Conservation (phyloP, 1,139 yeast species). For the Debaryomyces nepalensis region DNA sequence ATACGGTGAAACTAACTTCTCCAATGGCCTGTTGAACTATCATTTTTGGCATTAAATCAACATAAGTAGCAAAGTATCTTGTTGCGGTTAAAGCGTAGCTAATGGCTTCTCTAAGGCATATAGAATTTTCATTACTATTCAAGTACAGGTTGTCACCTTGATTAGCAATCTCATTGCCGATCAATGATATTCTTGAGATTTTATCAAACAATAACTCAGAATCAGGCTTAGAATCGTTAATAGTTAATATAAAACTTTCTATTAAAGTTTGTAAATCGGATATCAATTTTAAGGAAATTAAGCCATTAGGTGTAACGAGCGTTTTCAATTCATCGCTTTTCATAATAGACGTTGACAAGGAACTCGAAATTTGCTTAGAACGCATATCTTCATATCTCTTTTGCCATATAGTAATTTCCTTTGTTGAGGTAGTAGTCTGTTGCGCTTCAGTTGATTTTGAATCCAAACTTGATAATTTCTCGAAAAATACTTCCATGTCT, state of each 20-base stretch:
- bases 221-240: slow-evolving; percentile 40
- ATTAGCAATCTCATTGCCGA: slow-evolving; percentile 53
- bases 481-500: slow-evolving; percentile 32
- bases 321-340: slow-evolving; percentile 32
- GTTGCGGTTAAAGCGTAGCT: slow-evolving; percentile 80
- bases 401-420: slow-evolving; percentile 50
- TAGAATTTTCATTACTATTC: slow-evolving; percentile 40
- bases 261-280: slow-evolving; percentile 52
- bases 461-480: slow-evolving; percentile 29
- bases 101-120: slow-evolving; percentile 66
- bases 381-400: slow-evolving; percentile 48
- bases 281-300: slow-evolving; percentile 49
- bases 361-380: slow-evolving; percentile 31
- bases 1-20: slow-evolving; percentile 73
- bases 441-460: slow-evolving; percentile 19
- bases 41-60: slow-evolving; percentile 67
- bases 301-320: slow-evolving; percentile 45
- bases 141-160: slow-evolving; percentile 44
- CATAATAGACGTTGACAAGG: slow-evolving; percentile 29
- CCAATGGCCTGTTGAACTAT: slow-evolving; percentile 79
- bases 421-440: slow-evolving; percentile 23
- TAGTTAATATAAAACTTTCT: slow-evolving; percentile 46
- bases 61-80: slow-evolving; percentile 72
- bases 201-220: slow-evolving; percentile 56
- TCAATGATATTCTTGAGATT: slow-evolving; percentile 55